A percentile compares a stretch with the other conserved stretches of the same genome.
These are phyloP conservation scores for Solanum pennellii DNA, from an alignment of 257 asterid genomes.

Conservation along the genomic window DNA sequence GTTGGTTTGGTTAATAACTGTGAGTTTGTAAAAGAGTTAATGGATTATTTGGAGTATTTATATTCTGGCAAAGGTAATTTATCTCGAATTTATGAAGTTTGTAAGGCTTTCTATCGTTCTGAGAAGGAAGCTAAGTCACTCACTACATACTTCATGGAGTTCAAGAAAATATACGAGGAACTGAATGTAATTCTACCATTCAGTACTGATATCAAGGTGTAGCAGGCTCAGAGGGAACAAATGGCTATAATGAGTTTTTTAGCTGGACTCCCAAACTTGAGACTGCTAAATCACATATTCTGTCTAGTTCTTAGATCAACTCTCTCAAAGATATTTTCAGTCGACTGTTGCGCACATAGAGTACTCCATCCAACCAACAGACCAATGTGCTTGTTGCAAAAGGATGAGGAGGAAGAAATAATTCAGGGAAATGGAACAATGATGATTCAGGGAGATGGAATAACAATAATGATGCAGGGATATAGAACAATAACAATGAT, in stretches of 20 bases:
- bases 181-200: not conserved
- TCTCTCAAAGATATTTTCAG: not conserved
- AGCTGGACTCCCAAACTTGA: not conserved
- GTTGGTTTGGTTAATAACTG: too few relatives aligned
- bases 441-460: too few relatives aligned
- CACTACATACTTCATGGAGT: not conserved
- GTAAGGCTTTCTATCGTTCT: not conserved
- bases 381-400: not conserved
- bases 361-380: not conserved
- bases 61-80: too few relatives aligned
- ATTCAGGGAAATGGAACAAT: not conserved
- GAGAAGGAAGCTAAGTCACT: not conserved
- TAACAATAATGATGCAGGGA: too few relatives aligned
- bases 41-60: too few relatives aligned
- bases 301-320: not conserved
- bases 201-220: not conserved
- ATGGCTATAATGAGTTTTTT: not conserved
- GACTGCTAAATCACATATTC: not conserved
- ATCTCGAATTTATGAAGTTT: not conserved
- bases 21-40: too few relatives aligned
- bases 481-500: too few relatives aligned
- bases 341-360: not conserved
- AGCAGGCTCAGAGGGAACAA: not conserved
- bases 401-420: not conserved
- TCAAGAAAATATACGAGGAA: not conserved